Percentiles rank a stretch among this genome's conserved stretches.
phyloP scores from a whole-genome alignment of 2,329 filamentous ascomycete species.

The Beauveria pseudobassiana region DNA sequence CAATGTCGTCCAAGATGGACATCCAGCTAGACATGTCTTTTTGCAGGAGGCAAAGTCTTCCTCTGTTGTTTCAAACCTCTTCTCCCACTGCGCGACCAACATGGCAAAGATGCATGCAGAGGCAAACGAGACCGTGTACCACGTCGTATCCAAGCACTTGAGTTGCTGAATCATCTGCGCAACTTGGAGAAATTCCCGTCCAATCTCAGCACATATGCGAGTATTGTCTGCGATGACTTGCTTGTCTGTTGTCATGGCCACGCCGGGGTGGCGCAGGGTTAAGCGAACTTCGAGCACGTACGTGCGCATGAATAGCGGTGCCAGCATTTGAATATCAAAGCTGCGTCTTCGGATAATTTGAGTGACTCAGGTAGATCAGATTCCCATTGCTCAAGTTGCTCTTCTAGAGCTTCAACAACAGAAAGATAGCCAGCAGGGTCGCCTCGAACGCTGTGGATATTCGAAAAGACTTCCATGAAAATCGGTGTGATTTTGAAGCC shows the following conservation, averaged over 20 bases:
- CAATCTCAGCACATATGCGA: conserved; percentile 57
- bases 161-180: conserved; percentile 52
- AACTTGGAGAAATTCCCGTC: conserved; percentile 54
- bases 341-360: conserved; percentile 34
- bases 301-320: conserved; percentile 46
- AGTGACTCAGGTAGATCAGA: conserved; percentile 57
- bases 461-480: conserved; percentile 66
- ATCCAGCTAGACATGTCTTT: conserved; percentile 65
- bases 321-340: conserved; percentile 37
- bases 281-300: conserved; percentile 52
- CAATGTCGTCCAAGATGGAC: conserved; percentile 58
- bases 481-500: conserved; percentile 58
- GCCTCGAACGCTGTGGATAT: conserved; percentile 64
- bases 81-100: conserved; percentile 62
- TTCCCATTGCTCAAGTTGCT: conserved; percentile 54
- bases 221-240: conserved; percentile 54
- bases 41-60: conserved; percentile 52
- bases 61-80: conserved; percentile 50
- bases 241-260: conserved; percentile 47
- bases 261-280: conserved; percentile 54
- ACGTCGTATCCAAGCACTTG: conserved; percentile 68
- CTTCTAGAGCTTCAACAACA: conserved; percentile 58
- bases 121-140: conserved; percentile 67
- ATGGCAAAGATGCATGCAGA: conserved; percentile 66
- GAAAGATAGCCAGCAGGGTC: conserved; percentile 56